phyloP scores from a whole-genome alignment of 768 basidiomycete species.

The Pluteus cervinus region DNA sequence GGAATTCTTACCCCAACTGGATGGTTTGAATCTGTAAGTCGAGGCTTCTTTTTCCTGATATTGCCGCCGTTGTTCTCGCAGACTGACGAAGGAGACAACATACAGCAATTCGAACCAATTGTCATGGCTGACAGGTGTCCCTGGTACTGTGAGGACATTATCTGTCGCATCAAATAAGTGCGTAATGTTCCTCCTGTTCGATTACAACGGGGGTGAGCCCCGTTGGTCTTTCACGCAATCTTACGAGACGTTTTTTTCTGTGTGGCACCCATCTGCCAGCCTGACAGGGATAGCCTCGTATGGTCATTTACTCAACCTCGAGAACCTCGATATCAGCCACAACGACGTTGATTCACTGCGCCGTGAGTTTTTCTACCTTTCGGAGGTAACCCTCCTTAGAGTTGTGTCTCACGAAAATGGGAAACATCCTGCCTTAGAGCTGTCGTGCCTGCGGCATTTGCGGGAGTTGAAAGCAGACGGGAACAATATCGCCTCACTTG shows the following conservation, averaged over 20 bases:
- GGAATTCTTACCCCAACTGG: conserved; percentile 84
- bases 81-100: conserved; percentile 8
- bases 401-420: conserved; percentile 8
- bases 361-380: conserved; percentile 48
- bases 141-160: conserved; percentile 65
- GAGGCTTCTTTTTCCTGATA: conserved; percentile 4
- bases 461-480: conserved; percentile 88
- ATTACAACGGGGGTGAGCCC: conserved; percentile 7
- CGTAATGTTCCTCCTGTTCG: conserved; percentile 24
- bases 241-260: conserved; percentile 4
- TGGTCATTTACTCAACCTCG: conserved; percentile 78
- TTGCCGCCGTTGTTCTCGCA: conserved; percentile 2
- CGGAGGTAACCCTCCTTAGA: conserved; percentile 5
- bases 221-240: conserved; percentile 8
- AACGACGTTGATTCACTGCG: conserved; percentile 86
- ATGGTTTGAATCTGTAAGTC: conserved; percentile 69
- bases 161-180: conserved; percentile 74
- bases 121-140: conserved; percentile 77
- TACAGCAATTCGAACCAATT: conserved; percentile 67
- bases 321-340: conserved; percentile 83
- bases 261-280: conserved; percentile 30
- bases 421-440: conserved; percentile 42
- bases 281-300: conserved; percentile 86
- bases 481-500: conserved; percentile 68
- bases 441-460: conserved; percentile 77